phyloP scores from a whole-genome alignment of 2,329 filamentous ascomycete species.

The Penicillium sp. region DNA sequence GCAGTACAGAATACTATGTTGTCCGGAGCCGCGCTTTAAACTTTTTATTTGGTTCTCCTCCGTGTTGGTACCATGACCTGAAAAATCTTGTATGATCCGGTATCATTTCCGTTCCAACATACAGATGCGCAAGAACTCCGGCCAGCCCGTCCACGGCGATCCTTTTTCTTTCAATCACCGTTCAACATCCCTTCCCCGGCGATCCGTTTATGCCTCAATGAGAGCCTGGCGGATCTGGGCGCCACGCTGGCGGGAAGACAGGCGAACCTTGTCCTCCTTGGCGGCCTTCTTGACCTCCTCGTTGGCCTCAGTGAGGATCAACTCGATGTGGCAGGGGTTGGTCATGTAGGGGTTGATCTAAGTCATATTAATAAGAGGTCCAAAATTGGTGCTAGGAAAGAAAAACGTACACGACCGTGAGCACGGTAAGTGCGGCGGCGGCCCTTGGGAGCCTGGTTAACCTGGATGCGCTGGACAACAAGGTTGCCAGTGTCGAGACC shows the following conservation, averaged over 20 bases:
- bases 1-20: constrained; percentile 26
- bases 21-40: constrained; percentile 28
- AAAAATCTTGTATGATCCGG: constrained; percentile 30
- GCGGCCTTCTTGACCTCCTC: constrained; percentile 93
- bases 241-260: constrained; percentile 92
- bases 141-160: constrained; percentile 33
- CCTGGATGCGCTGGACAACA: constrained; percentile 99
- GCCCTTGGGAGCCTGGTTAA: constrained; percentile 99
- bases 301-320: constrained; percentile 97
- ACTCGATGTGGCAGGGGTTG: constrained; percentile 99
- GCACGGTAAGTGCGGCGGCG: constrained; percentile 99
- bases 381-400: not conserved
- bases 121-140: constrained; percentile 37
- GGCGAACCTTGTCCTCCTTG: constrained; percentile 61
- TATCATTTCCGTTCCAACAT: constrained; percentile 31
- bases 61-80: constrained; percentile 27
- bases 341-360: constrained; percentile 99
- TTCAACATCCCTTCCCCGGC: constrained; percentile 28
- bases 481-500: constrained; percentile 96
- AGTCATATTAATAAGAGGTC: constrained; percentile 1
- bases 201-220: constrained; percentile 52
- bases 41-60: constrained; percentile 32
- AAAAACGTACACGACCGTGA: constrained; percentile 90
- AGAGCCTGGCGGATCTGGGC: constrained; percentile 61
- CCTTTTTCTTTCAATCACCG: constrained; percentile 32